A percentile compares a stretch with the other conserved stretches of the same genome.
phyloP scores from a whole-genome alignment of 2,329 filamentous ascomycete species.

The Fusarium cyanostomum region DNA sequence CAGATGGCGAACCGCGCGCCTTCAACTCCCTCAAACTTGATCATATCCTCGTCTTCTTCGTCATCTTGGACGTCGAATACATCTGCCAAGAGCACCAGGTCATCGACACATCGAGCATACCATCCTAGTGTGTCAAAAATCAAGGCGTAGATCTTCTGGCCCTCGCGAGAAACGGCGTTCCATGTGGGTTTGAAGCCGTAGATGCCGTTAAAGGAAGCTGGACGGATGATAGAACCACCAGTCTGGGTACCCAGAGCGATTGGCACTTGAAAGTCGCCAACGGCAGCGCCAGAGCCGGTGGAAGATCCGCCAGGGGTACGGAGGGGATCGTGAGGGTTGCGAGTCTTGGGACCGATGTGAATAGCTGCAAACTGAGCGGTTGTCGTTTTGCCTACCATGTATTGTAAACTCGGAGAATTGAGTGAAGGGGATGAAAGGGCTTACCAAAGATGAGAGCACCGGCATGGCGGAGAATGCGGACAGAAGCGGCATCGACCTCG shows the following conservation, averaged over 20 bases:
- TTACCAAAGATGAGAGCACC: slow-evolving; percentile 65
- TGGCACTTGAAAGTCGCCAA: slow-evolving; percentile 71
- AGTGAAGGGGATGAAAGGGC: background rate
- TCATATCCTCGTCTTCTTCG: slow-evolving; percentile 49
- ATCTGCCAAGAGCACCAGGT: slow-evolving; percentile 66
- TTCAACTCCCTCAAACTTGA: slow-evolving; percentile 49
- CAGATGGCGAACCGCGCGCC: slow-evolving; percentile 65
- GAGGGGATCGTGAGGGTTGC: slow-evolving; percentile 71
- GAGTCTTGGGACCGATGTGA: slow-evolving; percentile 60
- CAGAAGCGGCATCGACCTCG: slow-evolving; percentile 60
- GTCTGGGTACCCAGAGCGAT: slow-evolving; percentile 73
- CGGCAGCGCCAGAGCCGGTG: slow-evolving; percentile 72
- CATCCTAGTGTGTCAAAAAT: slow-evolving; percentile 71
- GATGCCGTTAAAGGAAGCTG: slow-evolving; percentile 72
- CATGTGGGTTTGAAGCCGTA: slow-evolving; percentile 75
- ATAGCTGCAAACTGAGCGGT: slow-evolving; percentile 73
- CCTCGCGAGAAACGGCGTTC: slow-evolving; percentile 70
- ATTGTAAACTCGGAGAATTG: background rate
- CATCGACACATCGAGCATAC: slow-evolving; percentile 66
- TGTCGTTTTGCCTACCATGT: slow-evolving; percentile 46
- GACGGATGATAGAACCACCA: slow-evolving; percentile 70
- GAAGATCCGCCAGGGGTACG: slow-evolving; percentile 76
- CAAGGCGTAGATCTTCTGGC: slow-evolving; percentile 66
- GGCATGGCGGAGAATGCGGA: slow-evolving; percentile 62
- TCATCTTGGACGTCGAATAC: slow-evolving; percentile 63